Evolutionary conservation across 108 stramenopile genomes (phyloP), one percentile per base, ranked within the genome.

Genomic region (Asterionellopsis glacialis): DNA sequence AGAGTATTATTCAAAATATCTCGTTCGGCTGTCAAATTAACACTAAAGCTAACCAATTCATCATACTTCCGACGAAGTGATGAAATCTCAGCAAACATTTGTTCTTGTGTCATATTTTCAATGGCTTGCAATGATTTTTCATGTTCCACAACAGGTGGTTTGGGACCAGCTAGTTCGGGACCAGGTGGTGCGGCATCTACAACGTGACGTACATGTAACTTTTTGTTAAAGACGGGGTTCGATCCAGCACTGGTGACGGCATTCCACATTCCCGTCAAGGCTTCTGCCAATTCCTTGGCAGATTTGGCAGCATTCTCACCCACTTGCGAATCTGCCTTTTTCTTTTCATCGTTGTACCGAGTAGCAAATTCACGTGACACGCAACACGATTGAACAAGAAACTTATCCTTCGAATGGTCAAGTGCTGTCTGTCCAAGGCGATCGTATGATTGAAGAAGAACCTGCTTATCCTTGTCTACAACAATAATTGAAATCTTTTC

Each of bases 1-100:
- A 94, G 68, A 28, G 90, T 87, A 55, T 94, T 94, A 72, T 88
- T 91, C 64, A 95, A 83, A 73, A 92, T 87, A 66, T 96, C 96
- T 23, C 96, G 77, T 59, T 96, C 94, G 12, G 94, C 93, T 13
- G 96, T 96, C 68, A 96, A 68, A 49, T 93, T 93, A 23, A 96
- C 94, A 41, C 82, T 87, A 67, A 95, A 96, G 28, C 79, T 69
- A 13, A 96, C 91, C 40, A 96, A 77, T 59, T 96, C 96, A 64
- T 96, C 92, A 57, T 96, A 96, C 69, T 96, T 95, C 49, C 89
- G 82, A 25, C 93, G 85, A 53, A 96, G 69, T 38, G 72, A 75
- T 18, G 76, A 51, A 39, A 91, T 71, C 61, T 93, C 91, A 1
- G 75, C 67, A 13, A 74, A 70, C 64, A 88, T 40, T 75, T 91